phyloP scores from a whole-genome alignment of 352 stramenopile genomes.

The Blastocystis sp. region DNA sequence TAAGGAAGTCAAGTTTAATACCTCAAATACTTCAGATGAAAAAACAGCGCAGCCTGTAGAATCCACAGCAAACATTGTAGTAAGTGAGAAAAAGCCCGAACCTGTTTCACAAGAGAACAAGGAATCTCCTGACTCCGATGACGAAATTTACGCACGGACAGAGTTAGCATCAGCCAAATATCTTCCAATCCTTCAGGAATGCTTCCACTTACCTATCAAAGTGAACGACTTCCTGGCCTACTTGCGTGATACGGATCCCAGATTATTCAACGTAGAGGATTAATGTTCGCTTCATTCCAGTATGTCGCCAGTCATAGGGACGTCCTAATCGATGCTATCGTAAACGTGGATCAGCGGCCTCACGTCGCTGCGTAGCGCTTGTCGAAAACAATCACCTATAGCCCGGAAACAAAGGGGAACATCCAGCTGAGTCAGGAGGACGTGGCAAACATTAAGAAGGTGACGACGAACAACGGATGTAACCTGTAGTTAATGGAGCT shows the following conservation, averaged over 20 bases:
- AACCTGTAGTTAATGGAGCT: conserved; percentile 70
- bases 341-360: background rate
- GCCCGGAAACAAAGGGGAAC: background rate
- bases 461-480: conserved; percentile 21
- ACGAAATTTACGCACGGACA: background rate
- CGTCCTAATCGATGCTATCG: background rate
- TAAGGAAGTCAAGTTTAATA: too few species aligned
- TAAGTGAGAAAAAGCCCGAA: too few species aligned
- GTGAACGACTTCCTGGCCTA: background rate
- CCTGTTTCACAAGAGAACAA: too few species aligned
- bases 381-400: too few species aligned
- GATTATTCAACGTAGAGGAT: background rate
- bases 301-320: background rate
- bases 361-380: background rate
- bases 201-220: background rate
- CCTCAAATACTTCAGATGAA: too few species aligned
- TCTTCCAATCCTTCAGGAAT: background rate
- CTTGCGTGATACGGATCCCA: background rate
- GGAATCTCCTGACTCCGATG: background rate
- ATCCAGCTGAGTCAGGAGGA: conserved; percentile 76
- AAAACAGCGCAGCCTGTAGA: too few species aligned
- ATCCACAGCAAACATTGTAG: too few species aligned
- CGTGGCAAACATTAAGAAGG: conserved; percentile 69
- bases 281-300: background rate
- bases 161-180: background rate